Percentiles rank a stretch among this genome's conserved stretches.
Conservation (phyloP, 202 grass and related monocot genomes). For the Elaeis oleifera region DNA sequence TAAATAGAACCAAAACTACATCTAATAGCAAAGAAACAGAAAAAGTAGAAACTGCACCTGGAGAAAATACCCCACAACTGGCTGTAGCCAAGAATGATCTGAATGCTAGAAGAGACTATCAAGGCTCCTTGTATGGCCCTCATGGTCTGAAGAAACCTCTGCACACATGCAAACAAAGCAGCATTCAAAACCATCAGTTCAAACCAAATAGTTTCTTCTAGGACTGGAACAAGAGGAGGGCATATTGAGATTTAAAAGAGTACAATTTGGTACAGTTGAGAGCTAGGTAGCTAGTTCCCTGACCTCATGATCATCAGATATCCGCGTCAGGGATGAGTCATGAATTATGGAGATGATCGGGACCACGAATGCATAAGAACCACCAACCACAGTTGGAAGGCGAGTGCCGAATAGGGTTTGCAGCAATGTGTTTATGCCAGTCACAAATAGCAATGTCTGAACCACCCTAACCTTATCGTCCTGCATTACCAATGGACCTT, state of each 20-base stretch:
- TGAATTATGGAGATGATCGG: constrained; percentile 84
- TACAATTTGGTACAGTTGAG: too few species aligned
- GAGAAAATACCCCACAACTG: constrained; percentile 99
- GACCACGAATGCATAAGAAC: constrained; percentile 88
- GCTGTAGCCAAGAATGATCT: constrained; percentile 97
- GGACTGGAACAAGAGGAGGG: too few species aligned
- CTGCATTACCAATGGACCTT: constrained; percentile 26
- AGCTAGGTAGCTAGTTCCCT: not conserved
- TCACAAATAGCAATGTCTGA: constrained; percentile 93
- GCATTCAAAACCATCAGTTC: constrained; percentile 11
- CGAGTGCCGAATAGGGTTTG: constrained; percentile 93
- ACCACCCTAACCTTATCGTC: constrained; percentile 93
- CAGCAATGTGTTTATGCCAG: constrained; percentile 90
- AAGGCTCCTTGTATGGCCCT: constrained; percentile 84
- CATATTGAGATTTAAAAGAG: too few species aligned
- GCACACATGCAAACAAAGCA: constrained; percentile 15
- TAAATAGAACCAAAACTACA: not conserved
- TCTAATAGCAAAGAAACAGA: constrained; percentile 1
- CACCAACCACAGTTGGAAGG: constrained; percentile 75
- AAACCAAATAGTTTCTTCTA: too few species aligned
- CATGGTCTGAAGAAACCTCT: constrained; percentile 98
- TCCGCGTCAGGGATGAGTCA: constrained; percentile 47
- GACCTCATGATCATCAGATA: constrained; percentile 67
- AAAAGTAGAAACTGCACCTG: constrained; percentile 34
- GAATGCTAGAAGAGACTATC: constrained; percentile 93